Conservation (phyloP, 2,329 filamentous ascomycete genomes). For the Penicillium psychrosexuale region DNA sequence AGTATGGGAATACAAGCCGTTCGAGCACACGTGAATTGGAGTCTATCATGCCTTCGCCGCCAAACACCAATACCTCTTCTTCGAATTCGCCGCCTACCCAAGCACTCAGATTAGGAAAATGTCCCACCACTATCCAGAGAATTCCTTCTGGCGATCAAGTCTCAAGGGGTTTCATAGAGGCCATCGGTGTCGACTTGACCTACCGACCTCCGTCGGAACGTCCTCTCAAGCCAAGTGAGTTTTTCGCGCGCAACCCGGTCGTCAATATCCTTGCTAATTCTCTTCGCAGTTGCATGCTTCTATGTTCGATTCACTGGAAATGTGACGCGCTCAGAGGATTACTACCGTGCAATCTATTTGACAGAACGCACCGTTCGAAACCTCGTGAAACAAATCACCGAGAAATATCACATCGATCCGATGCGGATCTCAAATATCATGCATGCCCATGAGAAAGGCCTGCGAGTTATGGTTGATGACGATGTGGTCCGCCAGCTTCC, state of each 20-base stretch:
- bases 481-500: conserved; percentile 78
- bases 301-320: conserved; percentile 65
- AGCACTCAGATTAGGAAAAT: conserved; percentile 18
- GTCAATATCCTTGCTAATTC: conserved; percentile 30
- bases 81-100: conserved; percentile 35
- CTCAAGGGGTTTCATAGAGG: conserved; percentile 82
- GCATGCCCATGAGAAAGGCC: conserved; percentile 67
- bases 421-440: conserved; percentile 68
- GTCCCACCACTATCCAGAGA: conserved; percentile 34
- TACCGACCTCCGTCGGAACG: conserved; percentile 78
- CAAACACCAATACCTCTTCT: conserved; percentile 40
- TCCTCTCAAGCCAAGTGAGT: conserved; percentile 62
- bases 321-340: conserved; percentile 54
- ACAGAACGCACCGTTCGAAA: conserved; percentile 71
- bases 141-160: conserved; percentile 29
- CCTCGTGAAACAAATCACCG: conserved; percentile 67
- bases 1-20: conserved; percentile 29
- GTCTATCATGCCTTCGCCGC: conserved; percentile 39
- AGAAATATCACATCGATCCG: conserved; percentile 78
- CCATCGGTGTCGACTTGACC: conserved; percentile 78
- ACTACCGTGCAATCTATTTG: conserved; percentile 83
- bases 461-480: conserved; percentile 86
- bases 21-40: conserved; percentile 33
- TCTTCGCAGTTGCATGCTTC: conserved; percentile 71
- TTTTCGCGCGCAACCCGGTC: neutral